Evolutionary conservation across 345 rosid genomes (phyloP).

Genomic region (Sapria himalayana): DNA sequence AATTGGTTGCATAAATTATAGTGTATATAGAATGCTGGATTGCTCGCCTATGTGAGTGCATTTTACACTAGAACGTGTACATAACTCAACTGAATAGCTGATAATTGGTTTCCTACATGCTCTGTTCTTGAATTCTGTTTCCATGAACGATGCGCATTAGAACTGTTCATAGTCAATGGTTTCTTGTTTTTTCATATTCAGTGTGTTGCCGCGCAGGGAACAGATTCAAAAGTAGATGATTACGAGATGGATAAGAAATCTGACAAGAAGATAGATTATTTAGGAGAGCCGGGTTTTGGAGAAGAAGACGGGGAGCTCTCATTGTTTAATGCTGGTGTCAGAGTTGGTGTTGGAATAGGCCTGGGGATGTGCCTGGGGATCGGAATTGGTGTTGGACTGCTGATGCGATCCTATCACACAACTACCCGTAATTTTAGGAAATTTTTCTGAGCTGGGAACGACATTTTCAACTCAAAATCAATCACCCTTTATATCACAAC

Average conservation of each 20-base stretch:
- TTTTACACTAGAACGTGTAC: no score
- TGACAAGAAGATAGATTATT: constrained; percentile 22
- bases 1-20: no score
- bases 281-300: constrained; percentile 39
- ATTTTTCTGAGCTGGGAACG: constrained; percentile 28
- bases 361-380: constrained; percentile 84
- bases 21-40: no score
- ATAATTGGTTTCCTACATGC: neutral
- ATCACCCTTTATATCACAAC: no score
- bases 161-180: neutral
- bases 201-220: constrained; percentile 16
- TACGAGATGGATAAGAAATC: constrained; percentile 37
- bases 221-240: constrained; percentile 28
- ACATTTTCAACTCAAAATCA: no score
- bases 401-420: constrained; percentile 84
- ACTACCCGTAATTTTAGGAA: constrained; percentile 85
- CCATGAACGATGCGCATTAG: neutral
- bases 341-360: constrained; percentile 94
- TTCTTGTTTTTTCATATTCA: neutral
- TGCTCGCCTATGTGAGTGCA: no score
- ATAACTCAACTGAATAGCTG: neutral
- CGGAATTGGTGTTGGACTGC: constrained; percentile 84
- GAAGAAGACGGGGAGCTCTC: constrained; percentile 80
- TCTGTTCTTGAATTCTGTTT: neutral
- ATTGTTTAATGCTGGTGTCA: constrained; percentile 87